Base-by-base conservation (phyloP, 306 rosid genomes). In the Abrus precatorius region DNA sequence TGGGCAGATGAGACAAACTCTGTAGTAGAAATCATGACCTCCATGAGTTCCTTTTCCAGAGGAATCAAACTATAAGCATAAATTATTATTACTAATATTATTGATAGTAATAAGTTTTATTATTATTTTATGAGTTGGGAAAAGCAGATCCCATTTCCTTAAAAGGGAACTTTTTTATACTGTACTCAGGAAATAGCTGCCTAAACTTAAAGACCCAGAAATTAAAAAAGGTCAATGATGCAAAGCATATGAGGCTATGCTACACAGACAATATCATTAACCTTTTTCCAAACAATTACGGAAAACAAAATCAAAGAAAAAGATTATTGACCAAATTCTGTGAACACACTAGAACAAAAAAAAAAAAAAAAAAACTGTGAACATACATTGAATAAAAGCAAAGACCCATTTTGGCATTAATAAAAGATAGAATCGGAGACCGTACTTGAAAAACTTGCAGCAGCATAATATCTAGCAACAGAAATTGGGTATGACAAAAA, bases 131-230 rank as follows among this genome's bases (percentile, higher is more conserved):
- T 87, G 89, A 90, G 88, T 88, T 86, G 81, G 80, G 79, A 73
- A 89, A 93, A 88, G 98, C 92, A 85, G 90, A 87, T 86, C 95
- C 88, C 92, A 85, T 89, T 95, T 91, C 94, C 92, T 84, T 85
- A 90, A 93, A 91, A 83, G 92, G 93, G 54, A 80, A 87, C 85
- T 89, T 92, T 92, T 87, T 77, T 77, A 36, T 36, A 86, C 67
- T 91, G 95, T 86, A 85, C 93, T 80, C 89, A 86, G 91, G 83
- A 84, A 91, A 93, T 86, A 87, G 91, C 93, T 84, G 87, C 88
- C 97, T 86, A 88, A 91, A 91, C 90, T 87, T 89, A 84, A 90
- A 87, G 85, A 85, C 28, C 74, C 28, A 65, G 14, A 45, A 64
- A 85, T 68, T 20, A 78, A 83, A 34, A 45, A 61, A 49, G 41